Evolutionary conservation across 2,329 filamentous ascomycete genomes (phyloP), one percentile per base, ranked within the genome.

Genomic region (Colletotrichum melonis): DNA sequence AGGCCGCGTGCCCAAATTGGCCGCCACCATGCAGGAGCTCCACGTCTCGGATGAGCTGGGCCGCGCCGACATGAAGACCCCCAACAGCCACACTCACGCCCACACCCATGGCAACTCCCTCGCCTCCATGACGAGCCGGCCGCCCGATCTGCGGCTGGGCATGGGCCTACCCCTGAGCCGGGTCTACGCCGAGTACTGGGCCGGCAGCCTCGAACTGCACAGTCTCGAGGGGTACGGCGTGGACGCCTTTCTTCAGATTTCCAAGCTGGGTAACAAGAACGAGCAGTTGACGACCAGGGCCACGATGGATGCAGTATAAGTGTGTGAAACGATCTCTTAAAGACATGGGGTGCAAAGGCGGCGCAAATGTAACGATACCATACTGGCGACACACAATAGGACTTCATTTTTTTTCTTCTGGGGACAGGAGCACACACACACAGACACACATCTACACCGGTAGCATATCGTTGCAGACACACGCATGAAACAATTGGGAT

Each of bases 101-200:
- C 42, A 49, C 8, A 49, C 78, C 24, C 85, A 85, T 75, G 80
- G 90, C 67, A 91, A 89, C 76, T 98, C 95, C 1, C 86, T 99
- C 30, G 91, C 93, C 12, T 92, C 93, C 2, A 86, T 99, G 55
- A 94, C 94, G 1, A 93, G 92, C 71, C 89, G 97, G 46, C 94
- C 95, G 22, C 96, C 97, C 0, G 93, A 98, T 80, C 85, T 98
- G 74, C 90, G 95, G 12, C 88, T 99, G 1, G 97, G 97, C 4
- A 97, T 99, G 89, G 97, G 97, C 1, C 84, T 99, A 64, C 97
- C 97, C 0, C 92, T 99, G 84, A 98, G 95, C 78, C 91, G 95
- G 74, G 94, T 98, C 3, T 99, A 98, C 82, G 95, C 96, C 32
- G 96, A 98, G 83, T 98, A 98, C 82, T 99, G 97, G 97, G 97